Base-by-base conservation (phyloP, 2,329 filamentous ascomycete species). In the Talaromyces sp. region DNA sequence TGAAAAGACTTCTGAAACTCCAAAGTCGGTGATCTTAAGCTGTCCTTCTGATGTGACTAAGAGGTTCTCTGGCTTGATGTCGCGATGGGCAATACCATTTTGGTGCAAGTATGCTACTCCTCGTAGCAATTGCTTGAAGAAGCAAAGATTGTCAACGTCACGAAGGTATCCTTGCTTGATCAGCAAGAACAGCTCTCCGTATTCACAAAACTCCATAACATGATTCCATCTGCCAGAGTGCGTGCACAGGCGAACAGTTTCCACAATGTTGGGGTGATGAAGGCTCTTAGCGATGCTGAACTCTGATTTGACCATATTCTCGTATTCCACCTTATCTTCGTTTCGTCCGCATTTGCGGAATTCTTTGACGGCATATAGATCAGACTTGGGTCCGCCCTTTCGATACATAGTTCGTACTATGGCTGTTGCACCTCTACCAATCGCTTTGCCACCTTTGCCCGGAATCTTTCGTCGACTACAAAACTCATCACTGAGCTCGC, bases 21-120 rank as follows among this genome's bases (percentile, higher is more conserved):
- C 93, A 79, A 97, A 96, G 76, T 97, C 93, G 59, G 92, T 93
- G 67, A 97, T 93, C 79, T 96, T 96, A 64, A 96, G 83, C 75
- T 92, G 89, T 73, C 92, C 92, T 66, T 92, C 87, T 70, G 87
- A 88, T 56, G 88, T 90, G 67, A 97, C 84, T 36, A 96, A 84
- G 27, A 96, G 81, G 71, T 97, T 96, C 76, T 96, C 93, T 11
- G 93, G 85, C 78, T 97, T 96, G 80, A 96, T 91, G 71, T 97
- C 93, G 58, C 93, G 90, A 78, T 96, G 93, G 1, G 92, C 93
- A 73, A 96, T 93, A 65, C 92, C 93, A 72, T 94, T 88, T 67
- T 82, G 83, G 77, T 97, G 93, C 25, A 96, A 82, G 74, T 96
- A 95, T 72, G 88, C 85, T 68, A 97, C 86, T 19, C 92, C 93